Evolutionary conservation across 2,329 filamentous ascomycete genomes (phyloP), one percentile per base, ranked within the genome.

Genomic region (Colletotrichum sp.): DNA sequence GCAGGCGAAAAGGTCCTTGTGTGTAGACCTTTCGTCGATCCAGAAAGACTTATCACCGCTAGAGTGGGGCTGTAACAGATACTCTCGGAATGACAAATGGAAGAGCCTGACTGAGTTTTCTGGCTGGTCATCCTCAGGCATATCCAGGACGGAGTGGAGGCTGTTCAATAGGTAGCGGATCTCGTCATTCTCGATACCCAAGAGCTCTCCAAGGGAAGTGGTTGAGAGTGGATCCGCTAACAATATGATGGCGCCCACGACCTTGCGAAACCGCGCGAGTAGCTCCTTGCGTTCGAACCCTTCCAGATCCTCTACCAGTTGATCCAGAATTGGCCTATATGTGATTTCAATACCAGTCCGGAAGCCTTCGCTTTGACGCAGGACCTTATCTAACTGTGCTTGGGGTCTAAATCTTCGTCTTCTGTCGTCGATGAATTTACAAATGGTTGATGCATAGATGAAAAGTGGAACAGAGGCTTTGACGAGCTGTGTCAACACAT

Each of bases 231-330:
- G 43, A 48, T 48, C 10, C n/a, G 43, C 43, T 1, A 48, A 21
- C 0, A 48, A 21, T 2, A 48, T 13, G 43, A 48, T 48, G 18
- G 43, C 18, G 5, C 43, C 43, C 10, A 48, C 43, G 0, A 48
- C 18, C 18, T 7, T n/a, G 43, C 43, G 43, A 48, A 48, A 48
- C 6, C 2, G 43, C 3, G 43, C 9, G 4, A 21, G 43, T 21
- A 48, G 43, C 43, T 48, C 43, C 10, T 13, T 4, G 10, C 10
- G 1, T n/a, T n/a, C 18, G 3, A 21, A 0, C 0, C n/a, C 9
- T 0, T 48, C 43, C 10, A 21, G 18, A 12, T 21, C 43, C 1
- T 48, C 43, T 3, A 12, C 0, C 3, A 48, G 6, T 12, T 48
- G 43, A 21, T 48, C 10, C 5, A 48, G 3, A 13, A 48, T 48